These are phyloP conservation scores for Acer negundo DNA, from an alignment of 345 rosid species.

Conservation along the genomic window DNA sequence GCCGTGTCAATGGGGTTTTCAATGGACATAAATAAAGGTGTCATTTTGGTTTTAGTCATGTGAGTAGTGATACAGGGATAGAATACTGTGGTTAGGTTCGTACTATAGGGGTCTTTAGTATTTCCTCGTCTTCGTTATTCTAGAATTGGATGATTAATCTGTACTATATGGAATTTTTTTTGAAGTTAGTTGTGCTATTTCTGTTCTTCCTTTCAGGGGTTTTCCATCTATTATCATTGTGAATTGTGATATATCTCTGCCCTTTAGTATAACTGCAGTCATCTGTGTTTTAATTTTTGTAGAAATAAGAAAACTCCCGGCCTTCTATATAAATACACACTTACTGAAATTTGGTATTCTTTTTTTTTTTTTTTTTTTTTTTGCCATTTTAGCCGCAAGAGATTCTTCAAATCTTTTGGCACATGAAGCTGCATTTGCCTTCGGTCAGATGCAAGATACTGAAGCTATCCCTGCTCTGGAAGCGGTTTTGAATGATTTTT, in stretches of 20 bases:
- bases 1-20: background rate
- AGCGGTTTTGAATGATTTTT: constrained; percentile 65
- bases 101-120: too few relatives aligned
- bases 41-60: background rate
- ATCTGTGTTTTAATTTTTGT: background rate
- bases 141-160: background rate
- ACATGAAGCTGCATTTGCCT: constrained; percentile 96
- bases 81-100: background rate
- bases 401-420: constrained; percentile 93
- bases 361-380: background rate
- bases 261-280: background rate
- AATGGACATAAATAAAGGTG: background rate
- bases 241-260: background rate
- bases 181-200: background rate
- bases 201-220: background rate
- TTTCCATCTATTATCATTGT: background rate
- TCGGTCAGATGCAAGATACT: constrained; percentile 98
- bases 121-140: background rate
- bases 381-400: constrained; percentile 60
- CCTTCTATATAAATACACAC: background rate
- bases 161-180: background rate
- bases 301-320: background rate
- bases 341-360: background rate
- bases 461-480: constrained; percentile 93
- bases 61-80: background rate